Percentiles rank a stretch among this genome's conserved stretches.
phyloP scores from a whole-genome alignment of 257 asterid species.

The Verbascum thapsus region DNA sequence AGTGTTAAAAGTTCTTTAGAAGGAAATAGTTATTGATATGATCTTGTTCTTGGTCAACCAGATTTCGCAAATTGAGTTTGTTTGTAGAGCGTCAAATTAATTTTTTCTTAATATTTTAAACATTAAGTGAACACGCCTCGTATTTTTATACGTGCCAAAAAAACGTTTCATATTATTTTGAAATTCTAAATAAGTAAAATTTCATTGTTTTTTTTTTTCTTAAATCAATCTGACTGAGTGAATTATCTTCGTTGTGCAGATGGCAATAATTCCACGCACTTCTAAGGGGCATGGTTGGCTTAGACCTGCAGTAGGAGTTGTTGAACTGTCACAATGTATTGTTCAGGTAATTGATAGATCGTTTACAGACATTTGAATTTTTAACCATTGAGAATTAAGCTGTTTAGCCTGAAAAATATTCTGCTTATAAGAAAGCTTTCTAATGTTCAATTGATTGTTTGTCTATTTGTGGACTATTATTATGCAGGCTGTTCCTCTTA shows the following conservation, averaged over 20 bases:
- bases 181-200: no score
- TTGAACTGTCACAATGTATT: constrained; percentile 89
- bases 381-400: not conserved
- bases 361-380: not conserved
- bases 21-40: constrained; percentile 4
- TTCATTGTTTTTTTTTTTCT: no score
- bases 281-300: constrained; percentile 92
- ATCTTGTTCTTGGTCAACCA: not conserved
- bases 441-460: constrained; percentile 18
- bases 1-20: not conserved
- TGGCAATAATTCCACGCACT: constrained; percentile 81
- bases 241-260: constrained; percentile 43
- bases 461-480: constrained; percentile 21
- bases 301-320: constrained; percentile 76
- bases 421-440: constrained; percentile 22
- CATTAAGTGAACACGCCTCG: no score
- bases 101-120: no score
- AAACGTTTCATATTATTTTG: no score
- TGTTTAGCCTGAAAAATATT: not conserved
- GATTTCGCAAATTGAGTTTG: not conserved
- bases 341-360: constrained; percentile 61
- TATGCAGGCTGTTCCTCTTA: constrained; percentile 84
- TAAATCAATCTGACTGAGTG: constrained; percentile 9
- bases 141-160: no score
- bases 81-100: no score